Conservation (phyloP, 352 stramenopile species). For the Globisporangium takayamanum region DNA sequence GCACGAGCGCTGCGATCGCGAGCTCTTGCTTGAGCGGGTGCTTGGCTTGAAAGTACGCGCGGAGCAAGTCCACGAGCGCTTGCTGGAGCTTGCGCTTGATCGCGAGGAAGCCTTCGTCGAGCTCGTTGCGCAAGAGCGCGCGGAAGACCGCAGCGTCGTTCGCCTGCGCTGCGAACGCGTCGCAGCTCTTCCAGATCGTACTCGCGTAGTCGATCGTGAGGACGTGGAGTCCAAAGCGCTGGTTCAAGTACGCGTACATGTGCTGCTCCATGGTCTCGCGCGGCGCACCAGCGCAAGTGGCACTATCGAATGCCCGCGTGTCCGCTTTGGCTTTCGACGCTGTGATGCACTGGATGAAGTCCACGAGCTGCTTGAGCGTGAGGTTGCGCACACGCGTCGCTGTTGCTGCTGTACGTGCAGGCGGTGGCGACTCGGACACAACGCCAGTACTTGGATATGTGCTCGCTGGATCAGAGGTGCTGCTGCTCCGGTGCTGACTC, state of each 20-base stretch:
- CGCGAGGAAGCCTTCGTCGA: conserved; percentile 77
- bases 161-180: conserved; percentile 36
- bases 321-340: conserved; percentile 71
- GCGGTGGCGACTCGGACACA: not conserved
- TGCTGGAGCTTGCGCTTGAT: conserved; percentile 74
- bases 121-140: conserved; percentile 63
- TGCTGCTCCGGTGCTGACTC: not conserved
- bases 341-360: conserved; percentile 68
- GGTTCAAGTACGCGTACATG: conserved; percentile 86
- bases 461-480: not conserved
- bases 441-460: no score
- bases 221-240: conserved; percentile 70
- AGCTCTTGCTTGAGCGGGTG: conserved; percentile 62
- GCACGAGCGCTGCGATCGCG: conserved; percentile 38
- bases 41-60: conserved; percentile 62
- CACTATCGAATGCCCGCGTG: conserved; percentile 23
- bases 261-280: conserved; percentile 87
- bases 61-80: conserved; percentile 61
- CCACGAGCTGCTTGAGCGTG: conserved; percentile 73
- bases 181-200: conserved; percentile 72
- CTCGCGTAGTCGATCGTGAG: conserved; percentile 77
- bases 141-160: conserved; percentile 80
- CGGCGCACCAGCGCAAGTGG: conserved; percentile 21
- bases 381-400: conserved; percentile 27
- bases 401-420: not conserved